phyloP scores from a whole-genome alignment of 2,329 filamentous ascomycete genomes.

The Fusarium abutilonis region DNA sequence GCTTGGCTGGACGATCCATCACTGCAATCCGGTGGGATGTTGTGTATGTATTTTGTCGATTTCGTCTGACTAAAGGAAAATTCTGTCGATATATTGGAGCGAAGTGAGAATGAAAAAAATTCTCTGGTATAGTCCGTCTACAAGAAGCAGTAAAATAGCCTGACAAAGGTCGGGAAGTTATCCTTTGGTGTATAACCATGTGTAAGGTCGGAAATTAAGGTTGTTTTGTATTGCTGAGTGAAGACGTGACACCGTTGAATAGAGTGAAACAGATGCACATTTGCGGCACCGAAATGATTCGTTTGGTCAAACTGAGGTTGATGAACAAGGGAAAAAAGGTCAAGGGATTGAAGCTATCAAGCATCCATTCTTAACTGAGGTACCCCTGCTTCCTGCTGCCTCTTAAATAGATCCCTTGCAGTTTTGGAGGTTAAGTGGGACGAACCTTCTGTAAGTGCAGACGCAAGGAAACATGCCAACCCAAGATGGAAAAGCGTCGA shows the following conservation, averaged over 20 bases:
- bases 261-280: background rate
- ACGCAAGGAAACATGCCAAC: conserved; percentile 1
- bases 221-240: conserved; percentile 10
- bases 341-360: background rate
- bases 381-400: background rate
- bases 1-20: conserved; percentile 50
- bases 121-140: background rate
- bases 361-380: too few relatives aligned
- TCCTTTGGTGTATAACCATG: conserved; percentile 2
- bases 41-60: too few relatives aligned
- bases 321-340: background rate
- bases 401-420: background rate
- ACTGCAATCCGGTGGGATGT: background rate
- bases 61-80: background rate
- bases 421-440: conserved; percentile 5
- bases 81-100: background rate
- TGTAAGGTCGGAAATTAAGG: conserved; percentile 32
- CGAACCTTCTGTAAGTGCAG: background rate
- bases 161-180: background rate
- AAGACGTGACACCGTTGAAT: background rate
- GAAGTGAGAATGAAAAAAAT: background rate
- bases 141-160: background rate
- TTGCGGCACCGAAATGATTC: background rate
- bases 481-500: conserved; percentile 24
- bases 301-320: background rate